Conservation (phyloP, 1,284 basidiomycete species). For the Xanthoconium separans region DNA sequence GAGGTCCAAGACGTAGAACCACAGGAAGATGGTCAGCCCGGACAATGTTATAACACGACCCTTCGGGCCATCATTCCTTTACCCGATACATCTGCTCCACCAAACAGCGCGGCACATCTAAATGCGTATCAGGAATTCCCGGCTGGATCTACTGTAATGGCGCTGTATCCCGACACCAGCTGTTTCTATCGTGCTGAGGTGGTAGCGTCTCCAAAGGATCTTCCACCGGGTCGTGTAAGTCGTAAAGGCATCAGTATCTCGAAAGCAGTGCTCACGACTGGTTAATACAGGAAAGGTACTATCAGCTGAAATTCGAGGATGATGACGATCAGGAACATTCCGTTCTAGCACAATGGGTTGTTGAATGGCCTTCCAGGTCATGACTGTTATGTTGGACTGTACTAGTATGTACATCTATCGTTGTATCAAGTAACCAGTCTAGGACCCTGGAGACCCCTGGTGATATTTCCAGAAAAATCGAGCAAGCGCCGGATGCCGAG, state of each 20-base stretch:
- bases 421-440: too few relatives aligned
- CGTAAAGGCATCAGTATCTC: neutral
- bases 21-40: conserved; percentile 72
- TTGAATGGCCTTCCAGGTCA: conserved; percentile 61
- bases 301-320: conserved; percentile 80
- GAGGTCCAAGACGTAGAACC: conserved; percentile 81
- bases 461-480: conserved; percentile 19
- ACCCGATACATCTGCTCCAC: conserved; percentile 63
- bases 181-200: conserved; percentile 85
- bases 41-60: conserved; percentile 68
- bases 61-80: conserved; percentile 71
- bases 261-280: conserved; percentile 1
- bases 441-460: conserved; percentile 16
- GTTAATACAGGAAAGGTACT: conserved; percentile 33
- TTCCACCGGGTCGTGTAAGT: conserved; percentile 52
- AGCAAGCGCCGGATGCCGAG: conserved; percentile 11
- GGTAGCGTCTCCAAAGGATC: conserved; percentile 60
- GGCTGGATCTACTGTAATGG: conserved; percentile 73
- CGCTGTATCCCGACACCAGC: conserved; percentile 81
- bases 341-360: conserved; percentile 71
- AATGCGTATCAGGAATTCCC: conserved; percentile 69
- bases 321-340: conserved; percentile 77
- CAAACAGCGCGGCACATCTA: conserved; percentile 59
- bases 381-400: conserved; percentile 6
- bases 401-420: neutral